phyloP scores from a whole-genome alignment of 345 rosid species.

The Eucalyptus rudis region DNA sequence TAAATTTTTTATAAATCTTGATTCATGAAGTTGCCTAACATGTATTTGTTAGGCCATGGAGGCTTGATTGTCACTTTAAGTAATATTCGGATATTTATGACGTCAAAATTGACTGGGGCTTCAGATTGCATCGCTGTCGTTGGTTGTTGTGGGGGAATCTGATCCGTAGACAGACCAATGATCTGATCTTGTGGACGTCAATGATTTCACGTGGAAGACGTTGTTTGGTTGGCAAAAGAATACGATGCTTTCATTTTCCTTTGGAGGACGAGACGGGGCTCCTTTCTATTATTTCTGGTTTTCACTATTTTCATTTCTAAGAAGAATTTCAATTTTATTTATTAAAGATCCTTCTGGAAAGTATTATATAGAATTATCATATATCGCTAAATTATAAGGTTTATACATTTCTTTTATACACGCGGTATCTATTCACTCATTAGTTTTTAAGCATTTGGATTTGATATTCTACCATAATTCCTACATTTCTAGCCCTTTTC shows the following conservation, averaged over 20 bases:
- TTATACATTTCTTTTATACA: neutral
- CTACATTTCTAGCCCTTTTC: neutral
- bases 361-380: neutral
- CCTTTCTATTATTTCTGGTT: neutral
- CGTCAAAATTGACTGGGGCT: neutral
- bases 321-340: neutral
- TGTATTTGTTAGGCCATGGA: neutral
- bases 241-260: neutral
- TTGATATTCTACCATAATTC: neutral
- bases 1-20: neutral
- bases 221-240: neutral
- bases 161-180: neutral
- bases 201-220: neutral
- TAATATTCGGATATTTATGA: neutral
- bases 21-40: neutral
- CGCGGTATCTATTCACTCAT: neutral
- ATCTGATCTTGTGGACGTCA: neutral
- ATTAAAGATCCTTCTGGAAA: neutral
- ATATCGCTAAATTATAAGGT: neutral
- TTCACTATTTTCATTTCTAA: neutral
- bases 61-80: neutral
- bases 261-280: neutral
- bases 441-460: neutral
- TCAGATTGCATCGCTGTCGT: neutral
- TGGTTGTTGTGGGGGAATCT: neutral